Percentiles rank a stretch among this genome's conserved stretches.
Conservation (phyloP, 306 rosid genomes). For the Begonia masoniana region DNA sequence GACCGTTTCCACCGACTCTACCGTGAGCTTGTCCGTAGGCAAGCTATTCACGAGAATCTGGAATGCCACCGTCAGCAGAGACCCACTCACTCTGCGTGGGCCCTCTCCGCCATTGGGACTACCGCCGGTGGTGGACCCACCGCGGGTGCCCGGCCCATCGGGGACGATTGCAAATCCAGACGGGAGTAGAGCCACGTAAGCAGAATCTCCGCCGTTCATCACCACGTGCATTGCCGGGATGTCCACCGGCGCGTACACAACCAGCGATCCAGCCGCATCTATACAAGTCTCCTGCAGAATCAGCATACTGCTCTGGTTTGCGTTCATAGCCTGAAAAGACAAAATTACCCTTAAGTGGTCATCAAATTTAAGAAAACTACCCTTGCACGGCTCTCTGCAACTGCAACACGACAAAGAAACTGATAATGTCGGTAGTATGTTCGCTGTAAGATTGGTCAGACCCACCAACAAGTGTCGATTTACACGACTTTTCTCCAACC, state of each 20-base stretch:
- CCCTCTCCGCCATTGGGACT: slow-evolving; percentile 1
- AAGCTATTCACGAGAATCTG: slow-evolving; percentile 88
- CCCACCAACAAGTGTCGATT: too few relatives aligned
- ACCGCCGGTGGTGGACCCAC: background rate
- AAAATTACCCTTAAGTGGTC: background rate
- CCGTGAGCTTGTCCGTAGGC: slow-evolving; percentile 90
- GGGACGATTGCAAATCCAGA: slow-evolving; percentile 85
- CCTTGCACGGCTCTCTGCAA: too few relatives aligned
- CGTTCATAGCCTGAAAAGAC: slow-evolving; percentile 48
- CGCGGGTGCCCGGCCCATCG: slow-evolving; percentile 49
- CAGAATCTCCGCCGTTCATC: slow-evolving; percentile 95
- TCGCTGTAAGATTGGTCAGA: too few relatives aligned
- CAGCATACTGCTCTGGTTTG: slow-evolving; percentile 87
- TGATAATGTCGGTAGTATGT: too few relatives aligned
- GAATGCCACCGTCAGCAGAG: slow-evolving; percentile 85
- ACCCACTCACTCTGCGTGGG: slow-evolving; percentile 32
- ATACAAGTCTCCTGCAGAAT: slow-evolving; percentile 85
- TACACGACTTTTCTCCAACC: too few relatives aligned
- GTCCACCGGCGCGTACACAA: slow-evolving; percentile 96
- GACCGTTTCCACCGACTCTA: slow-evolving; percentile 93
- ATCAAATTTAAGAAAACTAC: too few relatives aligned
- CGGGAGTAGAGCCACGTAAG: slow-evolving; percentile 80
- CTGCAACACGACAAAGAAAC: too few relatives aligned
- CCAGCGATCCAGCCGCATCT: slow-evolving; percentile 83
- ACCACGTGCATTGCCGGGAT: slow-evolving; percentile 96